Conservation (phyloP, 345 rosid species). For the Rhizophora mangle region DNA sequence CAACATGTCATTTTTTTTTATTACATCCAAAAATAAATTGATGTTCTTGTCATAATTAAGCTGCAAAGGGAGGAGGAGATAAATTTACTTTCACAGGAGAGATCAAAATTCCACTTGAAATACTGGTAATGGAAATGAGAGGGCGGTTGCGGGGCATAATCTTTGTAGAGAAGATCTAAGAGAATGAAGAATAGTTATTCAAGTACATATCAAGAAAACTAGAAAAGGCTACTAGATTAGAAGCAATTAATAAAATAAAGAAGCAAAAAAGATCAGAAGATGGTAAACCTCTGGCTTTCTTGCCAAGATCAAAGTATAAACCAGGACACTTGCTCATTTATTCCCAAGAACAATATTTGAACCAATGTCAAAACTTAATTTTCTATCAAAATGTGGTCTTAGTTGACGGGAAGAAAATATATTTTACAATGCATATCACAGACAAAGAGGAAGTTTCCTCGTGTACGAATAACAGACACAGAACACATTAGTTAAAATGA, state of each 20-base stretch:
- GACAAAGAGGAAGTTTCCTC: conserved; percentile 47
- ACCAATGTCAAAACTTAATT: neutral
- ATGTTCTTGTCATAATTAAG: too few relatives aligned
- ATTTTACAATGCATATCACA: conserved; percentile 10
- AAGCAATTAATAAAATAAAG: neutral
- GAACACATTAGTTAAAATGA: conserved; percentile 16
- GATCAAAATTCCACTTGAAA: conserved; percentile 39
- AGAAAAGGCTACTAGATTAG: too few relatives aligned
- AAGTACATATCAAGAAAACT: neutral
- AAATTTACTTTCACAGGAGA: conserved; percentile 45
- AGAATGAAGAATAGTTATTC: neutral
- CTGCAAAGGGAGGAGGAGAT: neutral
- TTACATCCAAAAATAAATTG: neutral
- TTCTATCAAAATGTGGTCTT: conserved; percentile 7
- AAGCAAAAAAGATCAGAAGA: neutral
- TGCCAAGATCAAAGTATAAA: conserved; percentile 43
- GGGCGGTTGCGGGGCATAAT: conserved; percentile 42
- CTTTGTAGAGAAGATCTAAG: conserved; percentile 53
- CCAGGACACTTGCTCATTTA: conserved; percentile 42
- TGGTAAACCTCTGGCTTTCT: conserved; percentile 45
- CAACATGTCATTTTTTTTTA: neutral
- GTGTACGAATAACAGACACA: conserved; percentile 1
- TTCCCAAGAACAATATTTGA: neutral
- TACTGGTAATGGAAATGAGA: conserved; percentile 27
- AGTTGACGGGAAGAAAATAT: conserved; percentile 21